Evolutionary conservation across 352 stramenopile species (phyloP), one percentile per base, ranked within the genome.

Genomic region (Blastocystis sp.): DNA sequence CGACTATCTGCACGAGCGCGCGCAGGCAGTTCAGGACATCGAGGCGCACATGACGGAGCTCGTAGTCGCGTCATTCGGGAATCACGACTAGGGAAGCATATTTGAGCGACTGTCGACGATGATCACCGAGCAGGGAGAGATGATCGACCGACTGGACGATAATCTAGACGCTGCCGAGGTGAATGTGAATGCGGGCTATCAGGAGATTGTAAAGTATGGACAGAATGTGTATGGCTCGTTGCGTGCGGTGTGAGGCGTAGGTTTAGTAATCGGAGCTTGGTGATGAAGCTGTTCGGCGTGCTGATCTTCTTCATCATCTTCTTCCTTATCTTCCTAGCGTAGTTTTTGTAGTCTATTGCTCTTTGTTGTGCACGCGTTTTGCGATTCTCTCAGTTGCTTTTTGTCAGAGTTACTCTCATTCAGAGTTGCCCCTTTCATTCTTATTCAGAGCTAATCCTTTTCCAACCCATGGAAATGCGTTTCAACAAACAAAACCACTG

Each of bases 141-240:
- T 88, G 77, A 62, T 88, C 24, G 77, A 88, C 35, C 77, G 77
- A 41, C 61, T 88, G 13, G 77, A 88, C 60, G 77, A 88, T 74
- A 88, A 88, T 88, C 61, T 88, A 13, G 77, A 88, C 51, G 63
- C 61, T 3, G 77, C 77, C 4, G 61, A 70, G 45, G 63, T 88
- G 37, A 88, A 88, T 61, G 77, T 88, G 19, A 88, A 88, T 41
- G 50, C 62, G 61, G 77, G 77, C 37, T 88, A 88, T 35, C 77
- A 88, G 45, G 77, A 88, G 41, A 88, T 88, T 41, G 50, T 88
- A 33, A 88, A 88, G 60, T 88, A 88, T 74, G 77, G 77, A n/a
- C 77, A 88, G 63, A 88, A 29, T 29, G 63, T 88, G 77, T 88
- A 88, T 6, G 35, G 50, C 21, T 50, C 2, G 13, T 29, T 39